Base-by-base conservation (phyloP, 768 basidiomycete genomes). In the Phaeotremella fagi region DNA sequence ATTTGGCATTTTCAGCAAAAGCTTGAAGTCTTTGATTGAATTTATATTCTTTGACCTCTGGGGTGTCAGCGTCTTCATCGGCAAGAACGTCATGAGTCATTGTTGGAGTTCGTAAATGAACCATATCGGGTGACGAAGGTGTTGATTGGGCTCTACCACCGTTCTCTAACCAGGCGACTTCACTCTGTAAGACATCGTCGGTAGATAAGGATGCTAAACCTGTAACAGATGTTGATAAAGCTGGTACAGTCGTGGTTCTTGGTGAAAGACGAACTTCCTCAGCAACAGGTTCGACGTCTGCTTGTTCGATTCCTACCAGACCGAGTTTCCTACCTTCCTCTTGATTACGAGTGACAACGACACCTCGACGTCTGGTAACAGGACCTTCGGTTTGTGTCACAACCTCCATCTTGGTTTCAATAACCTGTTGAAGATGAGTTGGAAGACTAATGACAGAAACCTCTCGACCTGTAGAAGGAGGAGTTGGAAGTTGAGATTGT, bases 151-250 rank as follows among this genome's bases (percentile, higher is more conserved):
- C n/a, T 18, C 52, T 41, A n/a, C 42, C 50, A 27, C 53, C 42
- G 44, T 61, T 53, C 45, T 65, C 59, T 6, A 70, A 55, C 68
- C 68, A 70, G 23, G 60, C 60, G 6, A 64, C 38, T 28, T 70
- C 68, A 28, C 57, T 63, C 44, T 67, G 54, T 9, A 70, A 56
- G 24, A 70, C 63, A 24, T 61, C 46, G 18, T 60, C 48, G 1
- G 65, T 64, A 0, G 60, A 38, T 20, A 70, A 23, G 2, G 48
- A 28, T 4, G 68, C 68, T n/a, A 50, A 6, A 15, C 68, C 68
- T 7, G 50, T 38, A 4, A 33, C 60, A 28, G 56, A 51, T 7
- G 59, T 65, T 7, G 54, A 47, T 12, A 70, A 23, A 14, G 63
- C 54, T 2, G 65, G 63, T 6, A 64, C 54, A 15, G 58, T 45